phyloP scores from a whole-genome alignment of 73 alveolate genomes.

The Paramecium primaurelia region DNA sequence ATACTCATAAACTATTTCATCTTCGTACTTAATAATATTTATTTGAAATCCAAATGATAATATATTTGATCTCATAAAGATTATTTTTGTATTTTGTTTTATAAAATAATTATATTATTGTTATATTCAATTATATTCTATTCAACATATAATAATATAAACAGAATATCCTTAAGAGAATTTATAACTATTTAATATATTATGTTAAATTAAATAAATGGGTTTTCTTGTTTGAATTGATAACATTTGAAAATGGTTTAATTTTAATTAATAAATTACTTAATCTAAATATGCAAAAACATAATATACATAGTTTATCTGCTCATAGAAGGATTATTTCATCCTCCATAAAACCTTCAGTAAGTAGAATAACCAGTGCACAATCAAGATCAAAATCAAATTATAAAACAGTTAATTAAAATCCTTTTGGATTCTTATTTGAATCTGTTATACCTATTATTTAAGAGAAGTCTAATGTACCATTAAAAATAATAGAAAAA shows the following conservation, averaged over 20 bases:
- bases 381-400: background rate
- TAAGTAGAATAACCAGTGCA: background rate
- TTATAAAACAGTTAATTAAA: background rate
- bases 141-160: background rate
- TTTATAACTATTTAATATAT: too few species aligned
- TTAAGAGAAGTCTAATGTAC: background rate
- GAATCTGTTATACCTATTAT: background rate
- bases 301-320: background rate
- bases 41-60: background rate
- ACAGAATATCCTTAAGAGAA: too few species aligned
- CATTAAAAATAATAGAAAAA: background rate
- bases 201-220: too few species aligned
- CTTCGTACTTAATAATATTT: background rate
- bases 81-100: background rate
- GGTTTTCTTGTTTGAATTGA: background rate
- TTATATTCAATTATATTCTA: background rate
- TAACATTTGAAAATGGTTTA: background rate
- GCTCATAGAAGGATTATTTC: slow-evolving; percentile 9
- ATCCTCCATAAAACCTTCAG: background rate
- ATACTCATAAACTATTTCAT: background rate
- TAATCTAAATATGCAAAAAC: background rate
- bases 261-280: background rate
- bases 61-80: background rate
- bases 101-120: background rate
- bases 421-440: background rate